These are phyloP conservation scores for Trapa bicornis DNA, from an alignment of 345 rosid species.

Conservation along the genomic window DNA sequence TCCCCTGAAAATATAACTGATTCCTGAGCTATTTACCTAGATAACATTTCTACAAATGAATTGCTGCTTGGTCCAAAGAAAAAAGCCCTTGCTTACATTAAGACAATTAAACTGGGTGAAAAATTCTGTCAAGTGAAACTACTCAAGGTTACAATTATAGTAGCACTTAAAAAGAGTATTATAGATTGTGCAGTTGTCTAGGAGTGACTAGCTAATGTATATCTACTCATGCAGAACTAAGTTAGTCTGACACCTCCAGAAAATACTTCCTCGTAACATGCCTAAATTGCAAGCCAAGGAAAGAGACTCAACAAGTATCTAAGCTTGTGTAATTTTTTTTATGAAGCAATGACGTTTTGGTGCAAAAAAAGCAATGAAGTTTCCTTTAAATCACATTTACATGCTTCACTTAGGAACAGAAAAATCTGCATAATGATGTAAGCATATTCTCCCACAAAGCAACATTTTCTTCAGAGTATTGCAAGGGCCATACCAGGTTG, in stretches of 20 bases:
- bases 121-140: not conserved
- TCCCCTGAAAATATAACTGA: constrained; percentile 36
- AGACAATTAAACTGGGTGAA: not conserved
- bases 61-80: not conserved
- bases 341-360: not conserved
- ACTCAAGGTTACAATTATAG: not conserved
- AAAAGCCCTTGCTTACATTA: not conserved
- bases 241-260: not conserved
- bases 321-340: not conserved
- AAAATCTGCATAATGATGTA: not conserved
- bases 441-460: not conserved
- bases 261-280: not conserved
- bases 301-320: not conserved
- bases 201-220: not conserved
- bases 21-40: not conserved
- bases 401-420: not conserved
- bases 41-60: constrained; percentile 2
- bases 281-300: not conserved
- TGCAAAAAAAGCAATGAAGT: not conserved
- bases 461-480: not conserved
- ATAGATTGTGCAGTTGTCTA: not conserved
- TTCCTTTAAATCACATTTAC: not conserved
- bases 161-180: not conserved
- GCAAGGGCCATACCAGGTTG: not conserved
- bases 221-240: not conserved